Conservation (phyloP, 768 basidiomycete species). For the Suillus clintonianus region DNA sequence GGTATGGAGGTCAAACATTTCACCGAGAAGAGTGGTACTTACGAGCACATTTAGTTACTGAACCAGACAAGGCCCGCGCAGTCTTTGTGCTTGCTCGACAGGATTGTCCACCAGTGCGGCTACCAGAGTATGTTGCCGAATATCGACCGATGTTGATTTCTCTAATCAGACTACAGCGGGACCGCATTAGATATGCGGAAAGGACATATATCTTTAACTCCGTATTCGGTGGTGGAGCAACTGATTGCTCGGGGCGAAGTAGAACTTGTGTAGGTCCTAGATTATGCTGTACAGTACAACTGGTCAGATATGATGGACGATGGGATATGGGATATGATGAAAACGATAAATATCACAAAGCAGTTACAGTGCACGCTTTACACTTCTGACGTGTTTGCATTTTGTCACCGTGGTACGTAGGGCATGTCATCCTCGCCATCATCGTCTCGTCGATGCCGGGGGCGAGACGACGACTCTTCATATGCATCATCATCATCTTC, state of each 20-base stretch:
- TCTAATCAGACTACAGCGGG: constrained; percentile 48
- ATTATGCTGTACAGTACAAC: constrained; percentile 4
- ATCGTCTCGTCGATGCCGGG: constrained; percentile 42
- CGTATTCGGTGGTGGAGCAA: constrained; percentile 75
- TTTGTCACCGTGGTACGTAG: constrained; percentile 39
- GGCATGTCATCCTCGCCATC: constrained; percentile 39
- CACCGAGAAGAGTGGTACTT: constrained; percentile 1
- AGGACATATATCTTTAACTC: constrained; percentile 80
- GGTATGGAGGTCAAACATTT: constrained; percentile 40
- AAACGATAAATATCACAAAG: not conserved
- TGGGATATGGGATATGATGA: not conserved
- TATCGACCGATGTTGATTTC: not conserved
- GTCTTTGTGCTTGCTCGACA: constrained; percentile 82
- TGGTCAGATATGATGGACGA: not conserved
- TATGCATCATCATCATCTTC: constrained; percentile 46
- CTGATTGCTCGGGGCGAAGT: constrained; percentile 72
- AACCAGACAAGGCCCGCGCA: constrained; percentile 73
- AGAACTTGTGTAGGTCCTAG: constrained; percentile 61
- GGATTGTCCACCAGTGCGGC: constrained; percentile 62
- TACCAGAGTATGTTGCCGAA: constrained; percentile 62
- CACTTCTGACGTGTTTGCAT: not conserved
- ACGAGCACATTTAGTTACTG: constrained; percentile 54
- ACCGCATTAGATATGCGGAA: constrained; percentile 71
- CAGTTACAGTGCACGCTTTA: not conserved
- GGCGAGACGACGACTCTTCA: constrained; percentile 39